Conservation (phyloP, 495 filamentous ascomycete species). For the Talaromyces borbonicus region DNA sequence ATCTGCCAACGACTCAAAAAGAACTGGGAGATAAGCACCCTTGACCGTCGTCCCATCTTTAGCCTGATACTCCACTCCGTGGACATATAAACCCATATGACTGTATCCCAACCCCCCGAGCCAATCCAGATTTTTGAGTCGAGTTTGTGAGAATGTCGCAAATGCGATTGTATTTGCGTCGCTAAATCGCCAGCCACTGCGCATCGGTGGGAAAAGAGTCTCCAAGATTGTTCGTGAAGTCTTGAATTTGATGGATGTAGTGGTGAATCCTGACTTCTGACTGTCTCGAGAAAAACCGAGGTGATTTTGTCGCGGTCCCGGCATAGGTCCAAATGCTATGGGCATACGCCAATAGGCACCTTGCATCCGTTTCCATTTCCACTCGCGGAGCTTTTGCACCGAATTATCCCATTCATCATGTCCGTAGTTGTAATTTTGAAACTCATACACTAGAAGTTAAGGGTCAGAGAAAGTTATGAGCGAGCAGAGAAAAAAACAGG, state of each 20-base stretch:
- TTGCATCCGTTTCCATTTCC: conserved; percentile 29
- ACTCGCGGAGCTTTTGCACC: conserved; percentile 36
- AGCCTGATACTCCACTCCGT: conserved; percentile 46
- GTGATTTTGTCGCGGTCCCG: conserved; percentile 38
- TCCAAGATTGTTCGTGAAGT: conserved; percentile 48
- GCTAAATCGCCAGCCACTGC: conserved; percentile 29
- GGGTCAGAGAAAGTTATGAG: not conserved
- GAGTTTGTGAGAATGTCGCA: conserved; percentile 40
- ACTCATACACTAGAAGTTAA: conserved; percentile 29
- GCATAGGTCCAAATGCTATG: conserved; percentile 47
- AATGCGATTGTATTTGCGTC: conserved; percentile 37
- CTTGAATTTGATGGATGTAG: conserved; percentile 46
- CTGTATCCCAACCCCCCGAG: conserved; percentile 45
- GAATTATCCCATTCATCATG: conserved; percentile 52
- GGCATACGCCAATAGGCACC: conserved; percentile 42
- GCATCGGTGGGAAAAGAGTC: conserved; percentile 38
- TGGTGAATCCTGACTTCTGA: conserved; percentile 34
- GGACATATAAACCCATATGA: conserved; percentile 47
- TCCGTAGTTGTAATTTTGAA: conserved; percentile 46
- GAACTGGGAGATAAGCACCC: conserved; percentile 44
- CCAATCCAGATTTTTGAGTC: conserved; percentile 43
- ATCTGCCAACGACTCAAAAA: conserved; percentile 45
- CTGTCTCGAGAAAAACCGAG: conserved; percentile 16
- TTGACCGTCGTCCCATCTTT: conserved; percentile 33
- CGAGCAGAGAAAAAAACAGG: no score